Evolutionary conservation across 441 rosid species (phyloP).

Genomic region (Isatis lusitanica): DNA sequence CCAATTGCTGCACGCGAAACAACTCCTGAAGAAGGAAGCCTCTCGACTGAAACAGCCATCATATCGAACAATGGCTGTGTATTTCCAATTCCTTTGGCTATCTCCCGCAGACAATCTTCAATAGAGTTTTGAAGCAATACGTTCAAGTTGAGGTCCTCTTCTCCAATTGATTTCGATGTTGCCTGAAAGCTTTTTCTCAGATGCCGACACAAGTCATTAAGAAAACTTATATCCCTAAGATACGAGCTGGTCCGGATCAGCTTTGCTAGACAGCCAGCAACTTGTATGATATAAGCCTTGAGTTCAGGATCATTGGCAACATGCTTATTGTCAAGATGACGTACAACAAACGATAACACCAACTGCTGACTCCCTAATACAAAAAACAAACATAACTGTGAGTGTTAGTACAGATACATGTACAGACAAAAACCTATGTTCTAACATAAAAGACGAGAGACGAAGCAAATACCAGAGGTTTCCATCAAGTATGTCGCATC

Average conservation of each 20-base stretch:
- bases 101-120: conserved; percentile 92
- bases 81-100: conserved; percentile 82
- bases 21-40: conserved; percentile 74
- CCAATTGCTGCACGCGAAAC: conserved; percentile 79
- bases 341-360: conserved; percentile 76
- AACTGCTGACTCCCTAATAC: conserved; percentile 76
- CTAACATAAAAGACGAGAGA: conserved; percentile 19
- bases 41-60: conserved; percentile 86
- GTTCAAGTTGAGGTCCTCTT: conserved; percentile 68
- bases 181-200: conserved; percentile 90
- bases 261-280: conserved; percentile 76
- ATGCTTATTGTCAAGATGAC: conserved; percentile 92
- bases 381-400: conserved; percentile 26
- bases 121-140: conserved; percentile 76
- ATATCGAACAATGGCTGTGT: conserved; percentile 65
- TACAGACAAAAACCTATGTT: not conserved
- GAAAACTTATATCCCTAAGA: conserved; percentile 76
- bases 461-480: conserved; percentile 53
- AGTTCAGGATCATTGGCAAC: conserved; percentile 76
- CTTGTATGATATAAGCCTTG: conserved; percentile 68
- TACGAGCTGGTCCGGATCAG: conserved; percentile 68
- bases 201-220: conserved; percentile 93
- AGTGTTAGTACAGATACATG: not conserved
- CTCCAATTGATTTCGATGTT: conserved; percentile 64
- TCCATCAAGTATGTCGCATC: conserved; percentile 80